Evolutionary conservation across 192 early-diverging fungal genomes (phyloP), one percentile per base, ranked within the genome.

Genomic region (Coemansia asiatica): DNA sequence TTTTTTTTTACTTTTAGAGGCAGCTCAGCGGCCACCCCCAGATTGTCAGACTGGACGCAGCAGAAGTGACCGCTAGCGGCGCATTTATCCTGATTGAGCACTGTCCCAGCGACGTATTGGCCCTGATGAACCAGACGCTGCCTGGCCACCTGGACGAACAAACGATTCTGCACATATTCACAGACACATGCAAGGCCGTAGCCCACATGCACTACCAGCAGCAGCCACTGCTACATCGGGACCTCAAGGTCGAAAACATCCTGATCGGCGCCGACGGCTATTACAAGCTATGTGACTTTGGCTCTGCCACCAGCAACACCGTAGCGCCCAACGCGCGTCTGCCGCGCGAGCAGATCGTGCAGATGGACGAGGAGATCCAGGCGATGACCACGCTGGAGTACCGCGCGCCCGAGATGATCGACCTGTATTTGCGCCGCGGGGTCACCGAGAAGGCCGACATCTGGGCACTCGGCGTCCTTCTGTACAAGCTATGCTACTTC

Each of bases 221-320:
- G 21, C 90, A 88, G 60, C 90, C 94, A 15, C 84, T 96, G 26
- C 79, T 96, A 21, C 96, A 98, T 67, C 83, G 96, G 61, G 90
- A 92, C 61, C 83, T 92, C 56, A 92, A 90, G 60, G 89, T 95
- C 38, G 95, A 98, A 69, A 95, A 96, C 65, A 83, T 91, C 12
- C 75, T 91, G 4, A 84, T 92, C 16, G 68, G 86, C 22, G 62
- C 67, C 56, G 70, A 84, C 65, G 84, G 85, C 21, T 95, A 90
- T 76, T 95, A 90, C 78, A 96, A 96, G 70, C 83, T 98, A 44
- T 96, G 93, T 75, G 96, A 98, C 74, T 98, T 98, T 89, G 96
- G 96, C 46, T 96, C 94, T 0, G 87, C 90, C 23, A 90, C 94
- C 0, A 55, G 51, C 59, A 58, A 59, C 35, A 49, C 61, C 6